Percentiles rank a stretch among this genome's conserved stretches.
Evolutionary conservation across 208 protist species (phyloP).

Genomic region (Endotrypanum monterogeii): DNA sequence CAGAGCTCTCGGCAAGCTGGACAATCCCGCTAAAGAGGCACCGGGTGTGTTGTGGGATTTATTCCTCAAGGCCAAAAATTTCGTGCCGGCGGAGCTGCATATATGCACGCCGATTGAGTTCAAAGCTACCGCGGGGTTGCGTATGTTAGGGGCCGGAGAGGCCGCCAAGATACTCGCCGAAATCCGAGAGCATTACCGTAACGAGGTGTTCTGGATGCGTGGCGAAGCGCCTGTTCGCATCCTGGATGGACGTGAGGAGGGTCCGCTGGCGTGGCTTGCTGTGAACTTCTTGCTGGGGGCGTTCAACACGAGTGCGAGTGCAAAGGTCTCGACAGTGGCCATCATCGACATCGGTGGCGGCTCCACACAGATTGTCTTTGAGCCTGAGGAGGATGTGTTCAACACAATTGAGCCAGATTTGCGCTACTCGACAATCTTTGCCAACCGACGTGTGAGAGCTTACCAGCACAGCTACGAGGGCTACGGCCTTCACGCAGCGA

Average conservation of each 20-base stretch:
- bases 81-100: conserved; percentile 42
- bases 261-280: conserved; percentile 80
- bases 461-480: conserved; percentile 90
- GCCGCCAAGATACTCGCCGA: conserved; percentile 40
- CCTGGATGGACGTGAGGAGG: conserved; percentile 81
- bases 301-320: not conserved
- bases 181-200: conserved; percentile 30
- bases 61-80: conserved; percentile 34
- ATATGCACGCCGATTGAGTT: conserved; percentile 62
- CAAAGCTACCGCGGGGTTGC: conserved; percentile 75
- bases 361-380: conserved; percentile 83
- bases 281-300: conserved; percentile 79
- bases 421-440: conserved; percentile 26
- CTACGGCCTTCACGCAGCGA: conserved; percentile 69
- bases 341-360: conserved; percentile 85
- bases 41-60: conserved; percentile 40
- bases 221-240: conserved; percentile 61
- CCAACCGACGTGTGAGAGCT: conserved; percentile 33
- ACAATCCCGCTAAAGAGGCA: conserved; percentile 30
- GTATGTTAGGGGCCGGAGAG: conserved; percentile 42
- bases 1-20: conserved; percentile 40
- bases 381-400: conserved; percentile 27
- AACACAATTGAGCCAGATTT: conserved; percentile 7
- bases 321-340: conserved; percentile 28
- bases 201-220: conserved; percentile 49